Percentiles rank a stretch among this genome's conserved stretches.
Evolutionary conservation across 2,329 filamentous ascomycete genomes (phyloP).

Genomic region (Colletotrichum theobromicola): DNA sequence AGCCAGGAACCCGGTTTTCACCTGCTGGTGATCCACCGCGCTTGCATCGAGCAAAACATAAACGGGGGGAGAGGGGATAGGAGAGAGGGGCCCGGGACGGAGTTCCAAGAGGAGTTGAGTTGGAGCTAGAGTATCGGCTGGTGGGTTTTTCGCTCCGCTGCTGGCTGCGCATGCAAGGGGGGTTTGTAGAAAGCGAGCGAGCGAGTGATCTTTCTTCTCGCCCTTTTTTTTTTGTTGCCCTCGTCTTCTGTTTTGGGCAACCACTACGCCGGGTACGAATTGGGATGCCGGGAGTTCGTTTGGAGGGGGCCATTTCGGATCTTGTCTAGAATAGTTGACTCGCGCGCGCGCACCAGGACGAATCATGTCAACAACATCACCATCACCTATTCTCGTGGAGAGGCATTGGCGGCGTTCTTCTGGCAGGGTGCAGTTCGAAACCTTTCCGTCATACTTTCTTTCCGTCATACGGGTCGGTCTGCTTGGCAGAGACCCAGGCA

Average conservation of each 20-base stretch:
- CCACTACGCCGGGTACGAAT: background rate
- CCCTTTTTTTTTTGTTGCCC: background rate
- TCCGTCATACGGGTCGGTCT: background rate
- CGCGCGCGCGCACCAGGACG: background rate
- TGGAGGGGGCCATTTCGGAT: background rate
- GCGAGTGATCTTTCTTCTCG: background rate
- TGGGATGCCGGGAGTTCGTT: conserved; percentile 1
- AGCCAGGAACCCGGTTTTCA: conserved; percentile 93
- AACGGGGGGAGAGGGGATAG: background rate
- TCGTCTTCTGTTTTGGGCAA: background rate
- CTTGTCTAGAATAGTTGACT: conserved; percentile 2
- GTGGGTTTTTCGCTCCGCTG: background rate
- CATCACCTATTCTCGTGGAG: background rate
- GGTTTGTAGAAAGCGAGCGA: background rate
- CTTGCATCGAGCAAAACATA: conserved; percentile 7
- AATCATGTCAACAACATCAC: conserved; percentile 3
- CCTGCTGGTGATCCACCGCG: conserved; percentile 75
- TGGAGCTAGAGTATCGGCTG: background rate
- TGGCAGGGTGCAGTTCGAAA: background rate
- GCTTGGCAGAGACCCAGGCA: background rate
- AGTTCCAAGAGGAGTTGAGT: background rate
- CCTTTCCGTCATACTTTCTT: too few relatives aligned
- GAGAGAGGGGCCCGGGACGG: background rate
- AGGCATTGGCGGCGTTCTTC: conserved; percentile 1
- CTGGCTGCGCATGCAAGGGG: conserved; percentile 5